Percentiles rank a stretch among this genome's conserved stretches.
phyloP scores from a whole-genome alignment of 176 grass and related monocot genomes.

The Zoysia japonica region DNA sequence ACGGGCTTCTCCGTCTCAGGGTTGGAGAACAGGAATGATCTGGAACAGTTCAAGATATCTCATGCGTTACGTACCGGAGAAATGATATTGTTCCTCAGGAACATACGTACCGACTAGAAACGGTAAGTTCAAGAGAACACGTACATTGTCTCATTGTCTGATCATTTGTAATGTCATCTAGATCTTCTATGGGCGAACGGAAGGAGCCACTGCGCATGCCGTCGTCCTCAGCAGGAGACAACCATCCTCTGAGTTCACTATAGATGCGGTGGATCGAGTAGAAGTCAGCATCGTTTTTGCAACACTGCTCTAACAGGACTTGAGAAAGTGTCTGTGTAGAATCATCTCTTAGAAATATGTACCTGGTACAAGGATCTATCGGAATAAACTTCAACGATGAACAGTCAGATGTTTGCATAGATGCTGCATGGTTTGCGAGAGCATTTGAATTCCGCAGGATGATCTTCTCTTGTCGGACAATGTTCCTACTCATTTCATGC shows the following conservation, averaged over 20 bases:
- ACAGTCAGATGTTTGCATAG: background rate
- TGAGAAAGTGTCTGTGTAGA: background rate
- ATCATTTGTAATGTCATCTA: constrained; percentile 33
- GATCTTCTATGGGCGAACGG: background rate
- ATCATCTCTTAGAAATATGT: background rate
- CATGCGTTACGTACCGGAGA: background rate
- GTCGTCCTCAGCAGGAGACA: background rate
- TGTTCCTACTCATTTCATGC: constrained; percentile 49
- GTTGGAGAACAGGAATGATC: constrained; percentile 44
- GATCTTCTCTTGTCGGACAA: constrained; percentile 47
- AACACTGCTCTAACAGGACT: background rate
- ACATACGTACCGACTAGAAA: background rate
- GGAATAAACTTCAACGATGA: background rate
- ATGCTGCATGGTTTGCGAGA: constrained; percentile 5
- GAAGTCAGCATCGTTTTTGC: background rate
- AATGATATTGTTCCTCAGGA: background rate
- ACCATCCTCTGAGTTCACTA: constrained; percentile 53
- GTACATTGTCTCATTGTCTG: constrained; percentile 35
- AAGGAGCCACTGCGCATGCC: background rate
- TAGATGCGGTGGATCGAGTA: background rate
- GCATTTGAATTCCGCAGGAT: constrained; percentile 36
- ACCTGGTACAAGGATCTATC: constrained; percentile 43
- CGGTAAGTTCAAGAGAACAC: background rate
- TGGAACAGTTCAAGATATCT: constrained; percentile 13
- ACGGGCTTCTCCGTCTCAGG: constrained; percentile 13